A percentile compares a stretch with the other conserved stretches of the same genome.
These are phyloP conservation scores for Euptelea pleiosperma DNA, from an alignment of 164 flowering plant genomes.

Conservation along the genomic window DNA sequence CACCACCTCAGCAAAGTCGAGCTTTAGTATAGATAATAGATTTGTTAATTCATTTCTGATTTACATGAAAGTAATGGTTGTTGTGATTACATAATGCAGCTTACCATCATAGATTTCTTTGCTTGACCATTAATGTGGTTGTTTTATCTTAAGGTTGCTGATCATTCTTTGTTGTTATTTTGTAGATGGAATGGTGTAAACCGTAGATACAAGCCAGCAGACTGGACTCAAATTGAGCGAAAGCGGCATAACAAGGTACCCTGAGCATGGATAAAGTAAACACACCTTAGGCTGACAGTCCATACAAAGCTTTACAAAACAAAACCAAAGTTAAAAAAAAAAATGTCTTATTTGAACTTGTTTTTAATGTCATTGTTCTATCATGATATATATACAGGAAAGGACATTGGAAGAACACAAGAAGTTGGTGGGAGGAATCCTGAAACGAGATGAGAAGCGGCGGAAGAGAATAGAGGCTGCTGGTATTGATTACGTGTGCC, in stretches of 20 bases:
- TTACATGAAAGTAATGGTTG: no score
- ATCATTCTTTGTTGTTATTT: no score
- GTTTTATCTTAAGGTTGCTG: no score
- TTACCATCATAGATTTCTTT: no score
- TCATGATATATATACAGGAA: slow-evolving; percentile 37
- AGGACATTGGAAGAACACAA: slow-evolving; percentile 71
- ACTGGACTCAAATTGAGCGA: slow-evolving; percentile 60
- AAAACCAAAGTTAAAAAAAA: neutral
- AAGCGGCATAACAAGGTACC: slow-evolving; percentile 70
- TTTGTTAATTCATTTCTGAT: no score
- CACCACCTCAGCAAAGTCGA: no score
- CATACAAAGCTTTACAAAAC: neutral
- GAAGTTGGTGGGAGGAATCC: slow-evolving; percentile 54
- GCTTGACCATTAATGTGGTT: neutral
- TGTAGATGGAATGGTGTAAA: slow-evolving; percentile 72
- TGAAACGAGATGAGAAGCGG: slow-evolving; percentile 58
- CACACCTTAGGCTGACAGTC: neutral
- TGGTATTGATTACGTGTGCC: slow-evolving; percentile 88
- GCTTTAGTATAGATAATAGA: no score
- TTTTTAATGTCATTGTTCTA: neutral
- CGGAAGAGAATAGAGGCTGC: slow-evolving; percentile 69
- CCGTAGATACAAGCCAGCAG: slow-evolving; percentile 43
- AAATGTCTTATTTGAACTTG: neutral
- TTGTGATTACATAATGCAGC: no score
- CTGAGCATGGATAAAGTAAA: neutral